Evolutionary conservation across 169 alveolate species (phyloP).

Genomic region (Cryptosporidium meleagridis): DNA sequence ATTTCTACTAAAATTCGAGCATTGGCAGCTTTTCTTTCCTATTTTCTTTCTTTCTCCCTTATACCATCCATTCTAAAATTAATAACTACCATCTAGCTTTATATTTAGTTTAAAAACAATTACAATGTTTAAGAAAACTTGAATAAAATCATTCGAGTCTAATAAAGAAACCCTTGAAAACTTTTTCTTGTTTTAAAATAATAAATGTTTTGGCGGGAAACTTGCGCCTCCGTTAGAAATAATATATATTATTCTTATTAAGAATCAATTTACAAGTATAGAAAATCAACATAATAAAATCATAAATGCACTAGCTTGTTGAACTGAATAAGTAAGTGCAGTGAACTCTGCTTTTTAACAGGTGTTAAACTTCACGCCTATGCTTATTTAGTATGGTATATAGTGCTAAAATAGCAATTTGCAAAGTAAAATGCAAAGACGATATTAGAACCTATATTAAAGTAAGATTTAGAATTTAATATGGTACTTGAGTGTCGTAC

Average conservation of each 20-base stretch:
- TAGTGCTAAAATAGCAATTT: constrained; percentile 2
- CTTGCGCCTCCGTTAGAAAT: too few species aligned
- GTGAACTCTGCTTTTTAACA: background rate
- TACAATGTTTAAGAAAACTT: background rate
- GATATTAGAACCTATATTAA: constrained; percentile 34
- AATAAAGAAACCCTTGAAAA: background rate
- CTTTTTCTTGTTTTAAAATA: background rate
- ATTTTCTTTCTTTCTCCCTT: background rate
- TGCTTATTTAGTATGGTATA: constrained; percentile 21
- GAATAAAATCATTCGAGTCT: background rate
- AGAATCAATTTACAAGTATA: background rate
- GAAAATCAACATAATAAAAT: background rate
- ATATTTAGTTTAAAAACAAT: background rate
- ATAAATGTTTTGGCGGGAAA: background rate
- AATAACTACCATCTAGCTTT: too few species aligned
- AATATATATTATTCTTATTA: too few species aligned
- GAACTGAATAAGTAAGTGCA: background rate
- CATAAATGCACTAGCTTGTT: background rate
- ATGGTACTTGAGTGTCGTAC: constrained; percentile 31
- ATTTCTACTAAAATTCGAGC: constrained; percentile 26
- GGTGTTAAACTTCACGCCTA: background rate
- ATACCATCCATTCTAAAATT: background rate
- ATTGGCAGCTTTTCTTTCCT: background rate
- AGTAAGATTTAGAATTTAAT: background rate
- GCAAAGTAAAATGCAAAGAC: background rate